Conservation (phyloP, 75 land plant genomes). For the Selaginella tamariscina region DNA sequence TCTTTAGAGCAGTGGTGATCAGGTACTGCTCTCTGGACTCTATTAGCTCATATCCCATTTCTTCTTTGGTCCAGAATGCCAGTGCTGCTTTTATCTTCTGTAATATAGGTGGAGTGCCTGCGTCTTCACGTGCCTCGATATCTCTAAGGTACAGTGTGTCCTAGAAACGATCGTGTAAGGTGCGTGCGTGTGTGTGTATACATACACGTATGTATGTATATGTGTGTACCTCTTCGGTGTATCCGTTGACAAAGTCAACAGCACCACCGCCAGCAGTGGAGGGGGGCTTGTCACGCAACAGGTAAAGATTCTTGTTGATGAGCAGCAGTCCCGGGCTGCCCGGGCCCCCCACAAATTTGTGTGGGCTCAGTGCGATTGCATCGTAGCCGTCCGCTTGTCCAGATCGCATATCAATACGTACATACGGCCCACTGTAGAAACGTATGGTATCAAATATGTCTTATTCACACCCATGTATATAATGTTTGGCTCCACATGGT, state of each 20-base stretch:
- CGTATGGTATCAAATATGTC: background rate
- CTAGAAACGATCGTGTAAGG: slow-evolving; percentile 28
- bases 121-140: slow-evolving; percentile 62
- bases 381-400: slow-evolving; percentile 56
- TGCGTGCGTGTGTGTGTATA: too few species aligned
- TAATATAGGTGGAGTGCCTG: slow-evolving; percentile 54
- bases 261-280: slow-evolving; percentile 78
- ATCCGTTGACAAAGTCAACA: slow-evolving; percentile 53
- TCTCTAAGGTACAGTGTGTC: slow-evolving; percentile 52
- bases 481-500: too few species aligned
- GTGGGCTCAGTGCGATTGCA: slow-evolving; percentile 59
- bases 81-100: slow-evolving; percentile 52
- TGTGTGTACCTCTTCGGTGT: slow-evolving; percentile 32
- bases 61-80: slow-evolving; percentile 70
- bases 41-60: slow-evolving; percentile 41
- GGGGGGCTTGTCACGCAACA: slow-evolving; percentile 35
- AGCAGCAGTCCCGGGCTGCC: slow-evolving; percentile 59
- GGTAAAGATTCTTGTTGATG: slow-evolving; percentile 45
- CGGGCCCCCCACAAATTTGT: slow-evolving; percentile 69
- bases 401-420: slow-evolving; percentile 50
- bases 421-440: slow-evolving; percentile 48
- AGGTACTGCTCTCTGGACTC: slow-evolving; percentile 21
- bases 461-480: background rate
- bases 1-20: slow-evolving; percentile 27
- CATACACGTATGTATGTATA: background rate